These are phyloP conservation scores for Xeromyces bisporus DNA, from an alignment of 495 filamentous ascomycete species.

Conservation along the genomic window DNA sequence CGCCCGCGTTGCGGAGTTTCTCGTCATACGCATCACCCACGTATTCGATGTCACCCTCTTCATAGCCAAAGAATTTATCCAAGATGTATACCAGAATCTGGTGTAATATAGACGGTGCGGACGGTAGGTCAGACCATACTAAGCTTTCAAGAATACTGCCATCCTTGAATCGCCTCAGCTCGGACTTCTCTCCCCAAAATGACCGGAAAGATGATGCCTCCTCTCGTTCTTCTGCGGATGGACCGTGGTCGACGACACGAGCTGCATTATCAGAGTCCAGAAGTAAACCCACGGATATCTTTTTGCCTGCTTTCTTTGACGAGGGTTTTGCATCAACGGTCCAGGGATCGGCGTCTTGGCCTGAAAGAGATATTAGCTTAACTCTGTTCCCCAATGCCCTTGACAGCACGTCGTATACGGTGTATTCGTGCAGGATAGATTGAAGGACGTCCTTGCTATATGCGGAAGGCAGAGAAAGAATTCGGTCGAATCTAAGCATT, in stretches of 20 bases:
- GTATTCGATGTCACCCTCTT: conserved; percentile 34
- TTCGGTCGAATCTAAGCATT: conserved; percentile 56
- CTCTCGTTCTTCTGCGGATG: conserved; percentile 55
- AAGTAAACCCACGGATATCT: conserved; percentile 46
- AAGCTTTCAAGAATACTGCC: conserved; percentile 47
- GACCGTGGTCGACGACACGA: conserved; percentile 71
- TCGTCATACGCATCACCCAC: conserved; percentile 43
- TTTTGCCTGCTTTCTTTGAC: conserved; percentile 10
- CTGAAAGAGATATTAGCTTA: conserved; percentile 41
- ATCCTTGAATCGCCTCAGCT: conserved; percentile 38
- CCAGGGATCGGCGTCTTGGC: conserved; percentile 23
- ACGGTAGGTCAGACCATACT: conserved; percentile 54
- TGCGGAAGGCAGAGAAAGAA: conserved; percentile 17
- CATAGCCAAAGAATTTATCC: conserved; percentile 41
- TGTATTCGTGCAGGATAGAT: conserved; percentile 14
- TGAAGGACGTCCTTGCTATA: conserved; percentile 16
- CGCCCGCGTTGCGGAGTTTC: conserved; percentile 30
- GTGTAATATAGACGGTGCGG: conserved; percentile 46
- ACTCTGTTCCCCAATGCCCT: conserved; percentile 61
- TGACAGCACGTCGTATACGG: conserved; percentile 42
- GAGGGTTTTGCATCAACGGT: conserved; percentile 11
- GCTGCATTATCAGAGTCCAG: conserved; percentile 52
- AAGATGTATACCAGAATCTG: conserved; percentile 69
- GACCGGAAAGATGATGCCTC: conserved; percentile 28
- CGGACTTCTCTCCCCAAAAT: conserved; percentile 39